Conservation (phyloP, 2,329 filamentous ascomycete genomes). For the Botrytis deweyae region DNA sequence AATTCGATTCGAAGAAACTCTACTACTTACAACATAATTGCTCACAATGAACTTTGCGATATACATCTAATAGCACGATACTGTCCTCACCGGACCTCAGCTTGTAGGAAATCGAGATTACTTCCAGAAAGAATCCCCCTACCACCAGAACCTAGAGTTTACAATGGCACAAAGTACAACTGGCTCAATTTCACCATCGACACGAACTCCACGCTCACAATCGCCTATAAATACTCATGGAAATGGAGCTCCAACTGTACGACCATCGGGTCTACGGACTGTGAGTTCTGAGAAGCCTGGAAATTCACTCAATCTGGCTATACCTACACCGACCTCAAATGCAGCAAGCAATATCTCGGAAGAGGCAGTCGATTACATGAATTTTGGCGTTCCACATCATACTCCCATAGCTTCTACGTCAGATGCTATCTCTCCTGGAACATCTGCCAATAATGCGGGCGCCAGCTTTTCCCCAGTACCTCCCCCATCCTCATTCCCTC, state of each 20-base stretch:
- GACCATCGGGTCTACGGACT: constrained; percentile 35
- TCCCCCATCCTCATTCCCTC: constrained; percentile 21
- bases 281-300: constrained; percentile 28
- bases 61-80: constrained; percentile 6
- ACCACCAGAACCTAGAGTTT: background rate
- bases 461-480: constrained; percentile 23
- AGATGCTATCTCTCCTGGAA: background rate
- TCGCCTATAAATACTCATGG: constrained; percentile 32
- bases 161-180: constrained; percentile 36
- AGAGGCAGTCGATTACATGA: constrained; percentile 39
- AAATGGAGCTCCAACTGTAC: constrained; percentile 32
- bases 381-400: constrained; percentile 36
- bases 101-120: constrained; percentile 1
- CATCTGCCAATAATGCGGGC: constrained; percentile 10
- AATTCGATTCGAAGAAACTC: background rate
- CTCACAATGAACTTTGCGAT: constrained; percentile 17
- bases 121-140: background rate
- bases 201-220: constrained; percentile 36
- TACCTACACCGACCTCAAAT: constrained; percentile 25
- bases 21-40: background rate
- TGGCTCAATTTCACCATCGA: constrained; percentile 42
- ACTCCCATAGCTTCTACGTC: background rate
- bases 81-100: background rate
- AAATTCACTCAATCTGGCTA: constrained; percentile 23
- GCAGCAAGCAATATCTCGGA: constrained; percentile 24